Evolutionary conservation across 2,329 filamentous ascomycete species (phyloP).

Genomic region (Cladobotryum protrusum): DNA sequence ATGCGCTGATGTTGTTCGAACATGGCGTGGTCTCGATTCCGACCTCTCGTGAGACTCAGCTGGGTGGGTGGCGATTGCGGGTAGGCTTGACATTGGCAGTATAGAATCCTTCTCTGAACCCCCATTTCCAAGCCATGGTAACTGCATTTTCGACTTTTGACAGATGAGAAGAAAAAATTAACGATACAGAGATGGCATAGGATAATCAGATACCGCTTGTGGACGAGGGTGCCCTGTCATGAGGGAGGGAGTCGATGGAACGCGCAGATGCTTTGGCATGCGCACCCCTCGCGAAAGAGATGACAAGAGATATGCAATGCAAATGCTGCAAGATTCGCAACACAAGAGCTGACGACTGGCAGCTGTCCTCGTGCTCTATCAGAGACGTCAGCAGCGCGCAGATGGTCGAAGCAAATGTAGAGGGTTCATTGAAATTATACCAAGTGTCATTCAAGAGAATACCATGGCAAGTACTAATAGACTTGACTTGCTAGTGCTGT

Average conservation of each 20-base stretch:
- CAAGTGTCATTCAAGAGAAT: slow-evolving; percentile 4
- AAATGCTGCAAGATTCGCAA: not conserved
- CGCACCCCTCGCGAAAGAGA: slow-evolving; percentile 2
- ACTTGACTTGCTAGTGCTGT: slow-evolving; percentile 9
- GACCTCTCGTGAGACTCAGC: slow-evolving; percentile 21
- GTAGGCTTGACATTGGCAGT: slow-evolving; percentile 29
- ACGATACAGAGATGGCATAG: slow-evolving; percentile 12
- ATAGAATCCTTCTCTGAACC: slow-evolving; percentile 26
- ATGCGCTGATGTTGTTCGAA: slow-evolving; percentile 48
- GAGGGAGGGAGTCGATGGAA: not conserved
- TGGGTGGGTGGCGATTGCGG: slow-evolving; percentile 26
- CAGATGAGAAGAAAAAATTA: slow-evolving; percentile 14
- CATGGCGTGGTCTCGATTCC: slow-evolving; percentile 29
- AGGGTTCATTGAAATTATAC: slow-evolving; percentile 11
- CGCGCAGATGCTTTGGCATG: slow-evolving; percentile 4
- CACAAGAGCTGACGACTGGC: not conserved
- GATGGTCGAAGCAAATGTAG: slow-evolving; percentile 5
- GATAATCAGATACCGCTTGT: slow-evolving; percentile 6
- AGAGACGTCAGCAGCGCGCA: slow-evolving; percentile 3
- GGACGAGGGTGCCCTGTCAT: slow-evolving; percentile 8
- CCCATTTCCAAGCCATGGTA: slow-evolving; percentile 31
- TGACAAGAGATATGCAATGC: not conserved
- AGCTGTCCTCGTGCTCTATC: slow-evolving; percentile 6
- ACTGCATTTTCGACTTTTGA: slow-evolving; percentile 33
- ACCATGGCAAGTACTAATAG: not conserved